Evolutionary conservation across 2,329 filamentous ascomycete genomes (phyloP).

Genomic region (Xylaria sp.): DNA sequence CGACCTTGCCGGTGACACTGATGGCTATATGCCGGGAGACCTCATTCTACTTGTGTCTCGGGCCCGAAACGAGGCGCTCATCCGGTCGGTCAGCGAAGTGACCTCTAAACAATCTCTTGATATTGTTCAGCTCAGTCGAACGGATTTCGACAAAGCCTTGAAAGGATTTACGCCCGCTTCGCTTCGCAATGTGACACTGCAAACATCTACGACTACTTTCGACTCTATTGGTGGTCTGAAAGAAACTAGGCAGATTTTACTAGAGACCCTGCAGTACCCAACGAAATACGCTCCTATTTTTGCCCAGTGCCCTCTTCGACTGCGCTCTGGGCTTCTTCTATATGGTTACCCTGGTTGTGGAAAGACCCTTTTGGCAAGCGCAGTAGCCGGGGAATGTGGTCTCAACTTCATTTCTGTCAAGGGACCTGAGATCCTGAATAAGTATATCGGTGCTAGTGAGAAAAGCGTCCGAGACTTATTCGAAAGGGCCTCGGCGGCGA

Average conservation of each 20-base stretch:
- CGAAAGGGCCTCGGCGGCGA: constrained; percentile 88
- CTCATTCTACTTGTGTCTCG: constrained; percentile 85
- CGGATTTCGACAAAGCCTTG: constrained; percentile 85
- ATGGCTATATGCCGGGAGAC: constrained; percentile 98
- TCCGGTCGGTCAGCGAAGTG: constrained; percentile 76
- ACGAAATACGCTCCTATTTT: constrained; percentile 99
- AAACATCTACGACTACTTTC: constrained; percentile 93
- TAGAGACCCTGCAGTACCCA: constrained; percentile 96
- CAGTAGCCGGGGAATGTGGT: constrained; percentile 96
- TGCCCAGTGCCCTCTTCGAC: constrained; percentile 91
- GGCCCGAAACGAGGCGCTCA: constrained; percentile 91
- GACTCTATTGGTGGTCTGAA: constrained; percentile 89
- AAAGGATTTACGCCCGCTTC: constrained; percentile 96
- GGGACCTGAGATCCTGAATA: constrained; percentile 97
- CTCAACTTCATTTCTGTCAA: constrained; percentile 99
- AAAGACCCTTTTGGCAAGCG: constrained; percentile 94
- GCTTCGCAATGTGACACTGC: constrained; percentile 91
- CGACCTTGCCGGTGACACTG: constrained; percentile 91
- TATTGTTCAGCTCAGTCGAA: constrained; percentile 72
- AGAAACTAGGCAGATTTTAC: constrained; percentile 86
- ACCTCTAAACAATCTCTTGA: constrained; percentile 59
- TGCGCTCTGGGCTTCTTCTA: constrained; percentile 90
- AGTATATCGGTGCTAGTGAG: constrained; percentile 97
- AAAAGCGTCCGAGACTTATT: constrained; percentile 97
- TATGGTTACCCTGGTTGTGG: constrained; percentile 97